phyloP scores from a whole-genome alignment of 148 eudicot genomes.

The Persicaria tinctoria region DNA sequence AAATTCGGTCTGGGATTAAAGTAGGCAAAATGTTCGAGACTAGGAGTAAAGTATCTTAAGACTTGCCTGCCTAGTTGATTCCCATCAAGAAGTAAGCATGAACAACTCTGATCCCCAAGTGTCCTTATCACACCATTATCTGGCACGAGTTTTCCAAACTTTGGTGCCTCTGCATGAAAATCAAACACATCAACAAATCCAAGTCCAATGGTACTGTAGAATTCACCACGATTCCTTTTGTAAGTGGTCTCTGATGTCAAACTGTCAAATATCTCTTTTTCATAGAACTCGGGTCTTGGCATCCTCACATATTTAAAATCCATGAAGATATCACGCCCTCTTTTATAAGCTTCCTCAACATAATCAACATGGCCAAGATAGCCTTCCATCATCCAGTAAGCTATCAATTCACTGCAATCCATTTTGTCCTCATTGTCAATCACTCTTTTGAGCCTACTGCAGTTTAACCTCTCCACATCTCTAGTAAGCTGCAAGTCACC shows the following conservation, averaged over 20 bases:
- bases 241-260: not conserved
- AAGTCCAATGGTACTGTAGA: not conserved
- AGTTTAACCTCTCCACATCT: not conserved
- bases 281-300: not conserved
- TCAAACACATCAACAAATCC: slow-evolving; percentile 13
- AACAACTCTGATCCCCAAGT: not conserved
- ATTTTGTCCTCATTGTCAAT: not conserved
- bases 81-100: slow-evolving; percentile 7
- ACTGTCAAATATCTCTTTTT: not conserved
- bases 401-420: slow-evolving; percentile 10
- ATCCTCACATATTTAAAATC: not conserved
- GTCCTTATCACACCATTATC: slow-evolving; percentile 8
- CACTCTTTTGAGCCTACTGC: not conserved
- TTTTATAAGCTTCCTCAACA: slow-evolving; percentile 5
- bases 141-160: slow-evolving; percentile 2
- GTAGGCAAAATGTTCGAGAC: slow-evolving; percentile 2
- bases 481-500: not conserved
- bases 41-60: not conserved
- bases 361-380: slow-evolving; percentile 7
- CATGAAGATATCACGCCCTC: slow-evolving; percentile 7
- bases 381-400: slow-evolving; percentile 15
- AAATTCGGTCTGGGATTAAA: slow-evolving; percentile 9
- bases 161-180: not conserved
- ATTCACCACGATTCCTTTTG: slow-evolving; percentile 6
- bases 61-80: slow-evolving; percentile 9